Evolutionary conservation across 306 rosid species (phyloP).

Genomic region (Quillaja saponaria): DNA sequence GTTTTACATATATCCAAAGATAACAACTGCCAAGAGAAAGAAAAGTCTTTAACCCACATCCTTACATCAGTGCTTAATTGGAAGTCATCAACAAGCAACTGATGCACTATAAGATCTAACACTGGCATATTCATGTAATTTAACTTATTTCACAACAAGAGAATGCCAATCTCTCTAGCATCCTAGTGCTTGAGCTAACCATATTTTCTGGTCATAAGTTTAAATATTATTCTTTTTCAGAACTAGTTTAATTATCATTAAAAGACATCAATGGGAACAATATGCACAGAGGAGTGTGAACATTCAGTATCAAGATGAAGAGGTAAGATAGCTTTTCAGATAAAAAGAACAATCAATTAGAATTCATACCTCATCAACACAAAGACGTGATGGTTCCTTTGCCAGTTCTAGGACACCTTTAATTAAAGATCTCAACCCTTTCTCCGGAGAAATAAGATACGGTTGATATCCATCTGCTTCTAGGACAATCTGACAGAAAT

Average conservation of each 20-base stretch:
- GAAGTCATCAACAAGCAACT: not conserved
- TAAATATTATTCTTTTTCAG: too few relatives aligned
- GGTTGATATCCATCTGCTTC: constrained; percentile 99
- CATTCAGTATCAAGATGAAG: too few relatives aligned
- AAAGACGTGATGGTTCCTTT: constrained; percentile 91
- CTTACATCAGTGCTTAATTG: not conserved
- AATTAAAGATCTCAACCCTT: constrained; percentile 95
- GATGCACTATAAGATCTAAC: constrained; percentile 3
- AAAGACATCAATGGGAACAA: not conserved
- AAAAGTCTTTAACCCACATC: constrained; percentile 1
- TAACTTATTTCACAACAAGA: not conserved
- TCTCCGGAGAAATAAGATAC: constrained; percentile 96
- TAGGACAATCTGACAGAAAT: constrained; percentile 70
- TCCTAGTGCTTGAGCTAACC: not conserved
- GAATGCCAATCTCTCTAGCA: constrained; percentile 4
- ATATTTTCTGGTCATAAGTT: not conserved
- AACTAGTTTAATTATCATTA: too few relatives aligned
- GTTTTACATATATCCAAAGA: not conserved
- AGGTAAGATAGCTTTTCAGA: not conserved
- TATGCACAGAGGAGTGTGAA: not conserved
- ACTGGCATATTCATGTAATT: not conserved
- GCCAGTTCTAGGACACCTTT: constrained; percentile 97
- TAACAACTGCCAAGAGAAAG: constrained; percentile 19
- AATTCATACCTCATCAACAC: constrained; percentile 90
- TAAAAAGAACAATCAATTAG: constrained; percentile 18